These are phyloP conservation scores for Dillenia turbinata DNA, from an alignment of 164 flowering plant species.

Conservation along the genomic window DNA sequence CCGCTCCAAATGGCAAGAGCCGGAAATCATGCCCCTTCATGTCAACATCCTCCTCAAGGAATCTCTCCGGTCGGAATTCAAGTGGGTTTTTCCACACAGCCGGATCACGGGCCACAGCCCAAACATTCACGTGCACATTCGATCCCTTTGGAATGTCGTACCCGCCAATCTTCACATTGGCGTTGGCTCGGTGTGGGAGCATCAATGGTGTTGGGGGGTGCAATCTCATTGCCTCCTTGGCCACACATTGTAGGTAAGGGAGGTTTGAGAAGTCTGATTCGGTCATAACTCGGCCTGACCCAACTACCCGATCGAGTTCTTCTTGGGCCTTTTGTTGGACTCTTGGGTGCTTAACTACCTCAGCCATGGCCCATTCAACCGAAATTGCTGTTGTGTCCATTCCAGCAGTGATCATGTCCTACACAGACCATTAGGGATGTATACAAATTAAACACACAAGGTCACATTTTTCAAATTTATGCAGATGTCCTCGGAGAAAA, in stretches of 20 bases:
- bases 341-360: conserved; percentile 1
- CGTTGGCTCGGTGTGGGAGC: conserved; percentile 2
- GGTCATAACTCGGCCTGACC: background rate
- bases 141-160: conserved; percentile 12
- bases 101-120: conserved; percentile 9
- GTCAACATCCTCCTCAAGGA: conserved; percentile 11
- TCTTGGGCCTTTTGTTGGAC: conserved; percentile 4
- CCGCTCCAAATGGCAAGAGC: conserved; percentile 9
- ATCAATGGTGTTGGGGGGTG: background rate
- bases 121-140: conserved; percentile 8
- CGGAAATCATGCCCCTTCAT: conserved; percentile 11
- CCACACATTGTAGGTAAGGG: conserved; percentile 4
- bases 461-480: background rate
- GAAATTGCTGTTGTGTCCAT: conserved; percentile 2
- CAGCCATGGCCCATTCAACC: conserved; percentile 2
- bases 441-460: too few species aligned
- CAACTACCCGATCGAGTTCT: background rate
- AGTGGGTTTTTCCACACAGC: conserved; percentile 5
- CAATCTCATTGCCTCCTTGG: conserved; percentile 2
- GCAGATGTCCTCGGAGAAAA: too few species aligned
- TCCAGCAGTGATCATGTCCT: conserved; percentile 21
- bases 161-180: conserved; percentile 5
- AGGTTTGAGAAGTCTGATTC: background rate
- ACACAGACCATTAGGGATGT: background rate
- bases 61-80: conserved; percentile 8